Evolutionary conservation across 768 basidiomycete genomes (phyloP), one percentile per base, ranked within the genome.

Genomic region (Galerina marginata): DNA sequence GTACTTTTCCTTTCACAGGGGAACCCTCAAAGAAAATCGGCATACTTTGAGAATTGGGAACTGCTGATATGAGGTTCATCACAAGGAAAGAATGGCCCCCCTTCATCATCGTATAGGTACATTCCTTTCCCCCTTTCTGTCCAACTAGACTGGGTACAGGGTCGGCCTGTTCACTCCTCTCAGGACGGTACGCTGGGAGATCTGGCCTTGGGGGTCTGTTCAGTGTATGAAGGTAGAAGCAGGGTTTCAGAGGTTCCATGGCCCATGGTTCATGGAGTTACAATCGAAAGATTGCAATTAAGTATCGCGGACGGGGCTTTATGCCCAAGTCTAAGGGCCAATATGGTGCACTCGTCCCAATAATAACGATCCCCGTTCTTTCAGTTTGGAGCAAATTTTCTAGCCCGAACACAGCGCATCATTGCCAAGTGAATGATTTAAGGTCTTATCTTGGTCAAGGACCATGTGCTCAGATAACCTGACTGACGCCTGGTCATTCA

Each of bases 11-110:
- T 23, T 54, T 59, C 1, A 59, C 11, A 12, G 58, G 52, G 4
- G 29, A 38, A 4, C 58, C 58, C n/a, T 59, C 58, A 7, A 47
- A 20, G n/a, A 59, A 53, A 7, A 44, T 46, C 12, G 58, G 33
- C 16, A 47, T 44, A 15, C n/a, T 52, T 23, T n/a, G 51, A 53
- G 15, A 54, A 26, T 16, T 20, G 20, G 20, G 45, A 37, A 14
- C 47, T 39, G 37, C 45, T 7, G 43, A 43, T 26, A 39, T 46
- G 36, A 59, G 51, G 23, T 42, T 59, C 37, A 59, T 15, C 40
- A 37, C 14, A 6, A 46, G 29, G 4, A 38, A 54, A 4, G 51
- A 29, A 15, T 59, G 46, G 16, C 39, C 52, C 9, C 16, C 46
- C 43, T 48, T 54, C 11, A 45, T 51, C 2, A 53, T 11, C n/a